Base-by-base conservation (phyloP, 2,329 filamentous ascomycete species). In the Penicillium sp. region DNA sequence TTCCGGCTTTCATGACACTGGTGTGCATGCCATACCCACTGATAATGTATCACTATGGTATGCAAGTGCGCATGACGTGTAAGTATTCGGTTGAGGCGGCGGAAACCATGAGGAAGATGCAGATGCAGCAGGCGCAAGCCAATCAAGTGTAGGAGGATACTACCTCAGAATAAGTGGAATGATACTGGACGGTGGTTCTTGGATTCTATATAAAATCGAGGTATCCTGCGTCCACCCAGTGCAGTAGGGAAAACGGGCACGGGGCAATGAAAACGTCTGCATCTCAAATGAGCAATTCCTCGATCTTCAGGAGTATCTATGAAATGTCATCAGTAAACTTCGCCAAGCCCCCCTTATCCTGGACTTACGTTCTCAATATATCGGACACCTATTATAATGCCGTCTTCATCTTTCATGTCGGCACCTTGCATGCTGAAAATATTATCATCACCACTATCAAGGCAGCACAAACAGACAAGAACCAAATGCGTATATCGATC, bases 61-160 rank as follows among this genome's bases (percentile, higher is more conserved):
- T 24, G 24, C 24, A 49, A 24, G 33, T 49, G 19, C 52, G 52
- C 21, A 42, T 48, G 44, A 54, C 49, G 19, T 53, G 50, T 9
- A 53, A 53, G 42, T 53, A 46, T 13, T 53, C 50, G 9, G 39
- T 53, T 14, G 50, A 53, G 13, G 50, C 50, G 24, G 43, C 43
- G 19, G 29, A 46, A 8, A 35, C 16, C 1, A 46, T 53, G 50
- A 35, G 21, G 16, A 46, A 42, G 16, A 54, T 49, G 45, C 47
- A 33, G 13, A 14, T 33, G 31, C 31, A 33, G 31, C 31, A 33
- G 13, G 8, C 26, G 24, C 24, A 24, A 24, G 24, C 24, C 24
- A 24, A 24, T 24, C 24, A 24, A 24, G 3, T 5, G 24, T 3
- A 24, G 24, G 24, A 24, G 24, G 24, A 24, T 24, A 3, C 24